A percentile compares a stretch with the other conserved stretches of the same genome.
phyloP scores from a whole-genome alignment of 805 yeast species.

The Candida insectalens region DNA sequence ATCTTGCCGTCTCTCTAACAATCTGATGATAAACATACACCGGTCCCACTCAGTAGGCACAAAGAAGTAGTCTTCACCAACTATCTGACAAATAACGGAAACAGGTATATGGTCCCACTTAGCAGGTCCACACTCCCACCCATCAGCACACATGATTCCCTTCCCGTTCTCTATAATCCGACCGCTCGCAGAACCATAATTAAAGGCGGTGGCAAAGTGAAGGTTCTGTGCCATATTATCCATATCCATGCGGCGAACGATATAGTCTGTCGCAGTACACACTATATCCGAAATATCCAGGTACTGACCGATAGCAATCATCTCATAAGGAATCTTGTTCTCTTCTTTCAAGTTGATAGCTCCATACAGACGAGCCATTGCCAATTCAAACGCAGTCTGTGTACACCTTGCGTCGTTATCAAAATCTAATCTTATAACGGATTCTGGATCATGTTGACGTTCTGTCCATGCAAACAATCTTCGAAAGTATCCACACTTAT shows the following conservation, averaged over 20 bases:
- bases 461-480: constrained; percentile 36
- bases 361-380: constrained; percentile 39
- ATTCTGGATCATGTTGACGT: constrained; percentile 2
- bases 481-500: constrained; percentile 37
- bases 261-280: constrained; percentile 30
- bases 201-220: constrained; percentile 31
- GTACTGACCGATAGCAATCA: constrained; percentile 42
- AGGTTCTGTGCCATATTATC: constrained; percentile 27
- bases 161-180: constrained; percentile 35
- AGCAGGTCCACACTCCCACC: constrained; percentile 37
- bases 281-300: constrained; percentile 36
- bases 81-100: constrained; percentile 31
- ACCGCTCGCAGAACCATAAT: constrained; percentile 38
- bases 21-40: constrained; percentile 33
- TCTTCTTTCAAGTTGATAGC: constrained; percentile 25
- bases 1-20: constrained; percentile 29
- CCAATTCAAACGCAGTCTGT: constrained; percentile 37
- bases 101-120: constrained; percentile 39
- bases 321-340: constrained; percentile 25
- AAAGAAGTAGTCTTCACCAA: constrained; percentile 41
- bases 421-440: background rate
- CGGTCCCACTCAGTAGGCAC: constrained; percentile 50
- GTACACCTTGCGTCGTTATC: constrained; percentile 28
- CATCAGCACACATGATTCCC: constrained; percentile 36
- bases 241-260: constrained; percentile 27